phyloP scores from a whole-genome alignment of 108 stramenopile species.

The Nitzschia sp. region DNA sequence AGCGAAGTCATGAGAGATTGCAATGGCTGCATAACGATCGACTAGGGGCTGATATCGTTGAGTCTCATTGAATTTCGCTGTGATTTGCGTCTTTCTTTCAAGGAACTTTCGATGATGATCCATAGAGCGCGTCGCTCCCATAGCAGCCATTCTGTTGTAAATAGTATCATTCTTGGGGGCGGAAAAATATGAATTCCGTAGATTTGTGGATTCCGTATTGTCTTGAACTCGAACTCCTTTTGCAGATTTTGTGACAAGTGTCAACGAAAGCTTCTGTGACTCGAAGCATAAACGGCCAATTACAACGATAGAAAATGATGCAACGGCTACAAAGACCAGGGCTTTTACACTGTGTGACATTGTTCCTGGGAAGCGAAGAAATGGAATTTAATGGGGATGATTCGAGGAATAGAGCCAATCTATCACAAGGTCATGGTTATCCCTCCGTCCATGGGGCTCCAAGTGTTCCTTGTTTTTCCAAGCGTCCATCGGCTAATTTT shows the following conservation, averaged over 20 bases:
- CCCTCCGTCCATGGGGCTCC: too few species aligned
- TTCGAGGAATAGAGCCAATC: too few species aligned
- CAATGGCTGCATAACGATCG: background rate
- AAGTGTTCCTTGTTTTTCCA: too few species aligned
- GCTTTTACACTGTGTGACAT: background rate
- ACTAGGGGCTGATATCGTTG: constrained; percentile 9
- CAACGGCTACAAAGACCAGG: background rate
- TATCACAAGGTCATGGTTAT: too few species aligned
- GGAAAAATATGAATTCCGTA: background rate
- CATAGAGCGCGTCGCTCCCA: constrained; percentile 1
- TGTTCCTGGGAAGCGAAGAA: background rate
- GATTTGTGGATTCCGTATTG: background rate
- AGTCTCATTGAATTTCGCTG: background rate
- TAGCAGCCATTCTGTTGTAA: background rate
- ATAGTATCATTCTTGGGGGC: background rate
- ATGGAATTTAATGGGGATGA: background rate
- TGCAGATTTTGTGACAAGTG: background rate
- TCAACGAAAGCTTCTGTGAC: background rate
- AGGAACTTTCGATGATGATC: constrained; percentile 11
- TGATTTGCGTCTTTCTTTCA: background rate
- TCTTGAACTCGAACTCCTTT: background rate
- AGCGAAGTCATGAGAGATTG: constrained; percentile 2
- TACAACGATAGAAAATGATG: background rate
- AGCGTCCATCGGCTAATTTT: too few species aligned
- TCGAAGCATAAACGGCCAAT: background rate